Evolutionary conservation across 306 rosid species (phyloP), one percentile per base, ranked within the genome.

Genomic region (Vigna trinervia): DNA sequence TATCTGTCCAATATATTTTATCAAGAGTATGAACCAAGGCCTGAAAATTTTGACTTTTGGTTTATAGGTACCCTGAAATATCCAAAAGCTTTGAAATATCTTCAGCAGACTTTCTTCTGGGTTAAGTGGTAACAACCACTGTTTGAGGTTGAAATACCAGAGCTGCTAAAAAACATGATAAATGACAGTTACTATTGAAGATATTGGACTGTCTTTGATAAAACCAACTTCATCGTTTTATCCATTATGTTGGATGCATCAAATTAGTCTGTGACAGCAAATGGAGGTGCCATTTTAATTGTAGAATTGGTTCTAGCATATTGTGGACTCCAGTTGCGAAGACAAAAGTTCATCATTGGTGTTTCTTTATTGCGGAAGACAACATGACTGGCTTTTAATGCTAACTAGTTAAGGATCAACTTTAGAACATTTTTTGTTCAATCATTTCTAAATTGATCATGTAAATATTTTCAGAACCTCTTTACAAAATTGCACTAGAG

Each of bases 11-110:
- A 26, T 26, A 26, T 26, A 26, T 26, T 26, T 26, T 26, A 26
- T 26, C 70, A 77, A 63, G 65, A 53, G 65, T 46, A 70, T 71
- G 71, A 71, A 56, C 10, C 78, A 77, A 46, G 77, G 82, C 63
- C 50, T 15, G 82, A 77, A 64, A 77, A 77, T 38, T 81, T 75
- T 59, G 84, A 75, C 68, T 75, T 81, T 80, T 75, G 77, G 84
- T 61, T 81, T 12, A 75, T 81, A 81, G 61, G 74, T 4, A 69
- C 76, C 28, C 28, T 26, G 28, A 26, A 26, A 26, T 26, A 26
- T 26, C 3, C 3, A 26, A 26, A 26, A 26, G 2, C 28, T 34
- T 14, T 34, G 0, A 51, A 76, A 8, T 81, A 81, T 69, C 71
- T 81, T 23, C 51, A 81, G 64, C 58, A 66, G 30, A 59, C 64